Base-by-base conservation (phyloP, 73 alveolate species). In the Paramecium tetraurelia region DNA sequence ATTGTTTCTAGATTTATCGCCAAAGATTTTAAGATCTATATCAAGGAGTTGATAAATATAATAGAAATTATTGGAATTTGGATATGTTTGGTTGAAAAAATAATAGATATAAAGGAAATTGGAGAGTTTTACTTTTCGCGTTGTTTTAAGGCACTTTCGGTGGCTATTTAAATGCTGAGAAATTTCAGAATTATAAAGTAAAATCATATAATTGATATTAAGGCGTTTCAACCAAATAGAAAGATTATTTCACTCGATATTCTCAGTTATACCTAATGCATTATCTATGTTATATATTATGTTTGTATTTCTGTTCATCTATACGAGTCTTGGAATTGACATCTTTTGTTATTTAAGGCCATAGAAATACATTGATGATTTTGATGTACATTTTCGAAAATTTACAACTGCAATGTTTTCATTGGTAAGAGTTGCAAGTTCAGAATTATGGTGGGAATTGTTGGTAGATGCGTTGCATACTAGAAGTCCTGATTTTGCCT, bases 321-420 rank as follows among this genome's bases (percentile, higher is more conserved):
- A 44, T 22, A 80, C 90, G 7, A 80, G 33, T 80, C 57, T 80
- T 31, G 90, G 90, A 24, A 46, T 80, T 12, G 75, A 80, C 24
- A 44, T 80, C 0, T 80, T 80, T 80, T 33, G 63, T 11, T 80
- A 24, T 80, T 44, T 80, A 48, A 80, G 72, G 21, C 90, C 90
- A 16, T 80, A 80, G 21, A 22, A 40, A 80, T 80, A 20, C 20
- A 44, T 80, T 20, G 57, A 80, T 41, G 90, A 46, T 41, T 80
- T 44, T 80, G 90, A 80, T 80, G 31, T 48, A 46, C 90, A 80
- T 80, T 80, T 80, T 46, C 20, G 72, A 80, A 80, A 41, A 22
- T 80, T 80, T 80, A n/a, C 90, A 22, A 80, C 90, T 80, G 90
- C 90, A 2, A 80, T 80, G 90, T 80, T 80, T 35, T 44, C 90